These are phyloP conservation scores for Phanerodontia chrysosporium DNA, from an alignment of 768 basidiomycete species.

Conservation along the genomic window DNA sequence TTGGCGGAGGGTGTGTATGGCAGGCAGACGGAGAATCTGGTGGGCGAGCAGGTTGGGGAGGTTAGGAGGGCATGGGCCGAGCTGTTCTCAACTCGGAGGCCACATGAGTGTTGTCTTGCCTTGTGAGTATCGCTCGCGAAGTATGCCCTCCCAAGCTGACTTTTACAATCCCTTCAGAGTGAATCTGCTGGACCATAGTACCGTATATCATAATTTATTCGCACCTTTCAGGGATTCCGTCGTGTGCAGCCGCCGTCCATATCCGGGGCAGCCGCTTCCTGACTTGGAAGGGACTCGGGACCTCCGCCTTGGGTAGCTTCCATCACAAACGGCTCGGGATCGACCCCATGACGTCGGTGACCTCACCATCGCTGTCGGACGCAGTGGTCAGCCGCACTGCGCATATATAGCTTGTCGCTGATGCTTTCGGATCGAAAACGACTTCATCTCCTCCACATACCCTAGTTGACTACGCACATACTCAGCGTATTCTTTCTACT, in stretches of 20 bases:
- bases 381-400: not conserved
- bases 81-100: not conserved
- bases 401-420: conserved; percentile 4
- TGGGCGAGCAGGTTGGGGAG: not conserved
- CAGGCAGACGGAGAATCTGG: conserved; percentile 6
- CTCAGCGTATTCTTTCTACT: not conserved
- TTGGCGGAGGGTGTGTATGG: conserved; percentile 76
- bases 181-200: too few relatives aligned
- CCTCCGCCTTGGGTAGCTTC: not conserved
- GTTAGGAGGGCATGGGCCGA: conserved; percentile 4
- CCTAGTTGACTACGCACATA: not conserved
- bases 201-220: not conserved
- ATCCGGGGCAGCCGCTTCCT: too few relatives aligned
- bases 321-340: conserved; percentile 4
- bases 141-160: not conserved
- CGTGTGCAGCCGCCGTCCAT: too few relatives aligned
- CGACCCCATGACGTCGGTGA: conserved; percentile 8
- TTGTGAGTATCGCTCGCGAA: not conserved
- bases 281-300: conserved; percentile 2
- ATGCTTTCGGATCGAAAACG: not conserved
- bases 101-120: not conserved
- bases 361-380: not conserved
- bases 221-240: too few relatives aligned
- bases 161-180: not conserved
- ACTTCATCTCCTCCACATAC: not conserved